Percentiles rank a stretch among this genome's conserved stretches.
Conservation (phyloP, 2,329 filamentous ascomycete genomes). For the Pseudocercospora fijiensis region DNA sequence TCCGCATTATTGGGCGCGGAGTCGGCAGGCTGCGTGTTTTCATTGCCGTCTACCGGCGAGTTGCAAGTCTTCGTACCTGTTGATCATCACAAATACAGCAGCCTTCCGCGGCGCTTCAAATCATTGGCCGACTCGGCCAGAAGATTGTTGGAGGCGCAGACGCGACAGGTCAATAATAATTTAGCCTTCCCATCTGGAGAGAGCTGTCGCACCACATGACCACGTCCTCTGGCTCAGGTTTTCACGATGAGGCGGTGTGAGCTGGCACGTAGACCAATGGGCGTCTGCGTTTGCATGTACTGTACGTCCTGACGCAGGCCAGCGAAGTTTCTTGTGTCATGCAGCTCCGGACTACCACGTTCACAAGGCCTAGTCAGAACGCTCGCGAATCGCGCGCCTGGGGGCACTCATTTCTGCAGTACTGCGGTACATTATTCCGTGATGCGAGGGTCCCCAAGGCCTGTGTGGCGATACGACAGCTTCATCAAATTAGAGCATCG, state of each 20-base stretch:
- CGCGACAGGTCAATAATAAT: constrained; percentile 15
- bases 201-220: constrained; percentile 14
- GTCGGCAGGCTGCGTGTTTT: constrained; percentile 6
- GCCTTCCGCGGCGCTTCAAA: neutral
- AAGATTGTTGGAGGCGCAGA: constrained; percentile 7
- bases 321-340: constrained; percentile 8
- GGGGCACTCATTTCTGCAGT: neutral
- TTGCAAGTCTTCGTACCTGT: neutral
- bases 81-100: constrained; percentile 3
- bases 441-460: neutral
- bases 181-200: neutral
- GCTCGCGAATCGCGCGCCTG: neutral
- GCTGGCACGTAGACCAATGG: constrained; percentile 9
- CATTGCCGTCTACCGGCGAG: neutral
- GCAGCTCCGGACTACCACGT: neutral
- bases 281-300: neutral
- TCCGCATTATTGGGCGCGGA: constrained; percentile 1
- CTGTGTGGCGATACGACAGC: neutral
- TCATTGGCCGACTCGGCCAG: neutral
- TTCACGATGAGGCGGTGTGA: constrained; percentile 17
- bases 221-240: constrained; percentile 12
- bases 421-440: neutral
- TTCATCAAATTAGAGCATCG: neutral
- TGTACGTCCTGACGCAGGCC: constrained; percentile 14
- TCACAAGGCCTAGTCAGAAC: neutral